Base-by-base conservation (phyloP, 306 rosid genomes). In the Sicyos edulis region DNA sequence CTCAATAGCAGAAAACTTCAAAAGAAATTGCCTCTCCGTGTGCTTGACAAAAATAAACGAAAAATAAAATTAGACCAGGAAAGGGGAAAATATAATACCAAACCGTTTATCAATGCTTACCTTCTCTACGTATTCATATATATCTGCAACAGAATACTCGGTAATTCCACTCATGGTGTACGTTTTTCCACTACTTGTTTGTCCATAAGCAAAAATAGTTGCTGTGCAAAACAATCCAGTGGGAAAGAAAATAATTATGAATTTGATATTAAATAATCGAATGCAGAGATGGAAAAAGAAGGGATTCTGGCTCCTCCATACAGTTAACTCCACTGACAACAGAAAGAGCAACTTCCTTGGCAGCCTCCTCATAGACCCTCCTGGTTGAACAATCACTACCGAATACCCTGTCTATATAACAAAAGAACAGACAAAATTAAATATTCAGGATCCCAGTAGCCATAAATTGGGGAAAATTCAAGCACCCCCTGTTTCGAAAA, bases 151-250 rank as follows among this genome's bases (percentile, higher is more conserved):
- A 60, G 97, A 80, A 70, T 86, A 85, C 79, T 86, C 90, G 13
- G 95, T 95, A 77, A 95, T 85, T 71, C 92, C 96, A 74, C 86
- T 86, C 97, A 95, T 95, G 73, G 99, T 91, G 81, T n/a, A n/a
- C n/a, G n/a, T n/a, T n/a, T n/a, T n/a, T n/a, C n/a, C n/a, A n/a
- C n/a, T n/a, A n/a, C n/a, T 85, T 78, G 99, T 95, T 87, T 95
- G 99, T 71, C 99, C 99, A 77, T 95, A 95, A 12, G 99, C 99
- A 82, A 95, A 95, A 77, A 95, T 83, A 80, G 97, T 95, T 62
- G 99, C 99, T 95, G 89, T 75, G 54, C 65, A 47, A 49, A 63
- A 75, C 14, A 70, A 49, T 76, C n/a, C 72, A 82, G 51, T 67
- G 20, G 42, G 40, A 69, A 45, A 71, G 37, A 17, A 13, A 16